Percentiles rank a stretch among this genome's conserved stretches.
Conservation (phyloP, 2,329 filamentous ascomycete genomes). For the Metarhizium rileyi region DNA sequence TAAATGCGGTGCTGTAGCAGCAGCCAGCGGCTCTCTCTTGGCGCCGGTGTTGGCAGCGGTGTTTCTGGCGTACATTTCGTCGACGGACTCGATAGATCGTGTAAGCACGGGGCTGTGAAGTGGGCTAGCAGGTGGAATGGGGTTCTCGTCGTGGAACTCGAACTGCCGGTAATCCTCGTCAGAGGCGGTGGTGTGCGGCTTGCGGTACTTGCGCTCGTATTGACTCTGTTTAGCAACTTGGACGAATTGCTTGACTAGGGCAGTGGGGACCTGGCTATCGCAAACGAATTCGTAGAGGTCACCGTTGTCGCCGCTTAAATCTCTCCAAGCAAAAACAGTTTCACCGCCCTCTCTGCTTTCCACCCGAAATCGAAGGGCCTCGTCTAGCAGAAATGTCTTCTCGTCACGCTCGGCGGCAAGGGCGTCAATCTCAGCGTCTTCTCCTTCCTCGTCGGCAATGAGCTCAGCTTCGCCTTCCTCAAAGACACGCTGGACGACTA, state of each 20-base stretch:
- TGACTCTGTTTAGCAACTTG: slow-evolving; percentile 83
- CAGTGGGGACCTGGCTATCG: slow-evolving; percentile 59
- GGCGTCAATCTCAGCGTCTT: slow-evolving; percentile 68
- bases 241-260: slow-evolving; percentile 72
- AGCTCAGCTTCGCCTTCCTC: slow-evolving; percentile 95
- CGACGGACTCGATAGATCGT: slow-evolving; percentile 45
- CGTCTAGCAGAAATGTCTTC: slow-evolving; percentile 93
- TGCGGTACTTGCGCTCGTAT: slow-evolving; percentile 92
- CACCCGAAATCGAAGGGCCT: slow-evolving; percentile 77
- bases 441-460: slow-evolving; percentile 78
- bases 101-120: slow-evolving; percentile 47
- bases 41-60: slow-evolving; percentile 32
- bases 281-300: slow-evolving; percentile 99
- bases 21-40: slow-evolving; percentile 30
- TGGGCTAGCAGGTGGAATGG: slow-evolving; percentile 55
- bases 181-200: slow-evolving; percentile 68
- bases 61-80: slow-evolving; percentile 44
- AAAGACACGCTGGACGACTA: slow-evolving; percentile 91
- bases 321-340: slow-evolving; percentile 86
- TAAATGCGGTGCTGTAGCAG: slow-evolving; percentile 9
- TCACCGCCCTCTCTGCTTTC: slow-evolving; percentile 72
- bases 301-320: slow-evolving; percentile 84
- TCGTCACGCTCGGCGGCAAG: slow-evolving; percentile 81
- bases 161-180: slow-evolving; percentile 76
- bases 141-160: slow-evolving; percentile 58